phyloP scores from a whole-genome alignment of 1,284 basidiomycete species.

The Microbotryum lychnidis-dioicae region DNA sequence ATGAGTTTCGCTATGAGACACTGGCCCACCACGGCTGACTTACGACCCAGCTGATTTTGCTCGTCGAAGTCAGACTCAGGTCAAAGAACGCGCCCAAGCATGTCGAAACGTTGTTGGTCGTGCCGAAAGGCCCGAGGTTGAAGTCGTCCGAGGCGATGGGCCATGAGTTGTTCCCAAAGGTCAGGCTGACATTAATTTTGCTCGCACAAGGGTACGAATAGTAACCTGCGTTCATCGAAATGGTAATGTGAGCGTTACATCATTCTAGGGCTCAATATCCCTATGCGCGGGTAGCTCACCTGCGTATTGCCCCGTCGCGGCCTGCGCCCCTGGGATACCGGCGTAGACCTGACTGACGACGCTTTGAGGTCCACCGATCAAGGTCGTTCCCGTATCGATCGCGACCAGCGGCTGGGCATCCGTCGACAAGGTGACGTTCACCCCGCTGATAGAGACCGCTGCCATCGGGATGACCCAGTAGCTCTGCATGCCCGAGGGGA shows the following conservation, averaged over 20 bases:
- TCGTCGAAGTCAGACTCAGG: constrained; percentile 39
- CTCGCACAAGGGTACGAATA: constrained; percentile 34
- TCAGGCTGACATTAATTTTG: constrained; percentile 25
- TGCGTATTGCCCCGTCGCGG: constrained; percentile 33
- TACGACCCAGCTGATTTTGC: constrained; percentile 48
- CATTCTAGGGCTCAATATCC: background rate
- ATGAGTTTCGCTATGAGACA: no score
- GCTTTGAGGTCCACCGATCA: constrained; percentile 35
- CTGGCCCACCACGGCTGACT: background rate
- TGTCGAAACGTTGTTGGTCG: constrained; percentile 29
- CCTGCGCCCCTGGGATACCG: constrained; percentile 32
- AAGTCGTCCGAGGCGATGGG: constrained; percentile 36
- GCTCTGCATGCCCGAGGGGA: constrained; percentile 37
- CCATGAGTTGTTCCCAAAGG: constrained; percentile 30
- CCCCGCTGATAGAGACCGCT: constrained; percentile 38
- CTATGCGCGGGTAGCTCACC: constrained; percentile 11
- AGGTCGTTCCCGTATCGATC: constrained; percentile 38
- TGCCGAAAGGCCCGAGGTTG: constrained; percentile 36
- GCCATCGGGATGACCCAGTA: constrained; percentile 44
- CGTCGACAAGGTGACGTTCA: constrained; percentile 29
- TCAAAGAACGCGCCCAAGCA: constrained; percentile 38
- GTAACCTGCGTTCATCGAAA: constrained; percentile 19
- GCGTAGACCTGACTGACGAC: constrained; percentile 31
- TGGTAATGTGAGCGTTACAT: background rate
- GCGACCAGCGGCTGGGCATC: constrained; percentile 33